Evolutionary conservation across 345 rosid genomes (phyloP), one percentile per base, ranked within the genome.

Genomic region (Acer negundo): DNA sequence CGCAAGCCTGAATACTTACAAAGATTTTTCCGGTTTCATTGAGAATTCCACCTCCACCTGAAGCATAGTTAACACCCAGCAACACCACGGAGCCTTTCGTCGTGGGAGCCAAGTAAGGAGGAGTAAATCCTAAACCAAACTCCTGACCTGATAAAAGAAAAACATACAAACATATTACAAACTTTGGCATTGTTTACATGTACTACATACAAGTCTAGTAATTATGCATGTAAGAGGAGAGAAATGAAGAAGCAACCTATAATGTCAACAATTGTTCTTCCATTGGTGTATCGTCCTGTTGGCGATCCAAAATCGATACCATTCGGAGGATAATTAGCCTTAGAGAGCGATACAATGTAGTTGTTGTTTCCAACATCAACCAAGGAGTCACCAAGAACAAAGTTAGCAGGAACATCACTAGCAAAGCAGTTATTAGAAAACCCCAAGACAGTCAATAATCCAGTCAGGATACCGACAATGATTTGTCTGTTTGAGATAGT

Each of bases 311-410:
- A 84, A 75, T 94, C 98, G 26, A 94, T 89, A 59, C 97, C 98
- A 62, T 92, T 89, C 1, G 98, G 95, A 0, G 58, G 19, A 74
- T 81, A 87, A 73, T 90, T 80, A 0, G 98, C 97, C 77, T 84
- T 92, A 19, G 95, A 85, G 62, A 94, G 83, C 1, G 97, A 83
- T 10, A 67, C 23, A 22, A 94, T 79, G 88, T 89, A 94, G 81
- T 92, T 89, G 84, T 94, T 94, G 77, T 94, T 92, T 24, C 98
- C 98, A 1, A 67, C 92, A 74, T 94, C 97, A 13, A 90, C 93
- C 74, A 94, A 74, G 13, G 97, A 94, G 73, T 92, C 95, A 7
- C 98, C 98, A 35, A 92, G 90, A 17, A 93, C 85, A 64, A 93
- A 94, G 24, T 77, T 84, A 20, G 93, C 95, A 1, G 84, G 81